Evolutionary conservation across 2,329 filamentous ascomycete species (phyloP).

Genomic region (Colletotrichum shisoi): DNA sequence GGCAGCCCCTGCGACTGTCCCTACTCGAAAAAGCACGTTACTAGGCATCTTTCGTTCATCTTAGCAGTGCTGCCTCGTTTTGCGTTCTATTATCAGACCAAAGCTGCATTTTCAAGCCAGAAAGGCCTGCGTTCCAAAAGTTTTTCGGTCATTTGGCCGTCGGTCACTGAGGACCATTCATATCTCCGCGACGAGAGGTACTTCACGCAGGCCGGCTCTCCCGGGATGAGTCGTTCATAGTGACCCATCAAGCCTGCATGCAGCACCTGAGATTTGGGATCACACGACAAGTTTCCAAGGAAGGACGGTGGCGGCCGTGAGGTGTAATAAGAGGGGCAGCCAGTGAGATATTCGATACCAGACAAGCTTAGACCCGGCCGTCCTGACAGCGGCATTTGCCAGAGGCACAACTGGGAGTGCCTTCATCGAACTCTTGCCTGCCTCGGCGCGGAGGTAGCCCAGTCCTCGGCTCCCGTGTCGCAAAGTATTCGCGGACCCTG

Average conservation of each 20-base stretch:
- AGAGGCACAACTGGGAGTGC: conserved; percentile 18
- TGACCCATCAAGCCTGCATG: neutral
- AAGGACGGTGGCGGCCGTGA: conserved; percentile 4
- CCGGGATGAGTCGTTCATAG: neutral
- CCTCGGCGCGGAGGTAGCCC: neutral
- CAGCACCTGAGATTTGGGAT: neutral
- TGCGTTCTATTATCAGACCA: neutral
- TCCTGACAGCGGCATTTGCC: conserved; percentile 25
- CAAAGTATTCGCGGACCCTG: conserved; percentile 10
- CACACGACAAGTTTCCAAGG: conserved; percentile 1
- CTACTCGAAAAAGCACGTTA: conserved; percentile 27
- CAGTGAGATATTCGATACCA: neutral
- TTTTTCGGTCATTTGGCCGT: neutral
- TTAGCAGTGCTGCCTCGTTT: neutral
- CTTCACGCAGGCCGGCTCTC: neutral
- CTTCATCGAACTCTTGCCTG: conserved; percentile 12
- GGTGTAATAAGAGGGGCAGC: conserved; percentile 11
- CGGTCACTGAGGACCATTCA: neutral
- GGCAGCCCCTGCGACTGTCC: neutral
- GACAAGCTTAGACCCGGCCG: conserved; percentile 9
- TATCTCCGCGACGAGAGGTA: conserved; percentile 8
- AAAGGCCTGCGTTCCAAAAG: neutral
- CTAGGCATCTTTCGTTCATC: neutral
- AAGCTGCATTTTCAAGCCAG: neutral
- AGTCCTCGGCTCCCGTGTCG: neutral